Conservation (phyloP, 139 green algal species). For the Picocystis salinarum region DNA sequence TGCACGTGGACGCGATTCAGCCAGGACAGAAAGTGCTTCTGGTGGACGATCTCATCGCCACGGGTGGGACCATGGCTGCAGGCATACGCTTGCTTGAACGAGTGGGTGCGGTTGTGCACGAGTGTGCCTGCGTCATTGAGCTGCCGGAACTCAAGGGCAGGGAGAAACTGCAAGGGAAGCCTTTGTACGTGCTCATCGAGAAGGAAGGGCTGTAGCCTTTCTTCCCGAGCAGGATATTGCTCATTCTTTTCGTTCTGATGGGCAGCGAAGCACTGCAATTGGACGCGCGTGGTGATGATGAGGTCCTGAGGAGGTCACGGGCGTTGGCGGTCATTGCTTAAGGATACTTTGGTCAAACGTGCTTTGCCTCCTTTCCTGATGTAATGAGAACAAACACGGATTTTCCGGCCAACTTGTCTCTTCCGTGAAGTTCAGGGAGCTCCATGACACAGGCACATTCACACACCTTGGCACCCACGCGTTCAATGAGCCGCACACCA, state of each 20-base stretch:
- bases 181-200: conserved; percentile 60
- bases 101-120: conserved; percentile 51
- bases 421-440: conserved; percentile 61
- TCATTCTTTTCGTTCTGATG: too few species aligned
- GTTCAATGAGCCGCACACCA: conserved; percentile 29
- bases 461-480: conserved; percentile 49
- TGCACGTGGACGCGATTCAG: conserved; percentile 72
- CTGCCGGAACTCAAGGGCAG: conserved; percentile 64
- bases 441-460: conserved; percentile 72
- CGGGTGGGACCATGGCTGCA: conserved; percentile 78
- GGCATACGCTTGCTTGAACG: conserved; percentile 33
- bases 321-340: too few species aligned
- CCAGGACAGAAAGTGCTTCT: conserved; percentile 70
- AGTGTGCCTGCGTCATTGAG: conserved; percentile 70
- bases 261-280: too few species aligned
- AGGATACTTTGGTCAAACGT: too few species aligned
- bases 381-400: conserved; percentile 56
- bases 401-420: conserved; percentile 40
- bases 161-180: conserved; percentile 36
- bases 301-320: too few species aligned
- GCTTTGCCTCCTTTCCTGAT: too few species aligned
- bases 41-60: conserved; percentile 94
- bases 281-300: too few species aligned
- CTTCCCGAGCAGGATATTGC: too few species aligned
- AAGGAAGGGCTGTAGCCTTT: conserved; percentile 59